A percentile compares a stretch with the other conserved stretches of the same genome.
These are phyloP conservation scores for Neopestalotiopsis sp. DNA, from an alignment of 2,329 filamentous ascomycete genomes.

Conservation along the genomic window DNA sequence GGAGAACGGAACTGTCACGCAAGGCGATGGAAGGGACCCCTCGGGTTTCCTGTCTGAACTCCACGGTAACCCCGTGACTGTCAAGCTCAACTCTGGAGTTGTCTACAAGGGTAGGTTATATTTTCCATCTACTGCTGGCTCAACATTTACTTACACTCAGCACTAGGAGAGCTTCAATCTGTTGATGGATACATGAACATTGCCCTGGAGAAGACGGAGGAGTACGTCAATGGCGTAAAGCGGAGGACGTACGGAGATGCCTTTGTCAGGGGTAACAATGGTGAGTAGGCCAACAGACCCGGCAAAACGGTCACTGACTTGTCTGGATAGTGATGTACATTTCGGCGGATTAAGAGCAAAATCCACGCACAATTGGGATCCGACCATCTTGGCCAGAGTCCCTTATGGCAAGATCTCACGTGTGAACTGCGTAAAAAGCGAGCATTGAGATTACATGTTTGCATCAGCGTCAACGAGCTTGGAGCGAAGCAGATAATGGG, in stretches of 20 bases:
- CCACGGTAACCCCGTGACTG: slow-evolving; percentile 90
- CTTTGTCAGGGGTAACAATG: slow-evolving; percentile 95
- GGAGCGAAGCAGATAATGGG: not conserved
- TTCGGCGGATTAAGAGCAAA: slow-evolving; percentile 61
- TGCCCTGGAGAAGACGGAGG: slow-evolving; percentile 92
- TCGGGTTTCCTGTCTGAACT: slow-evolving; percentile 94
- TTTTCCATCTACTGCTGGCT: not conserved
- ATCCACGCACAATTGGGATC: not conserved
- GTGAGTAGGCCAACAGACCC: slow-evolving; percentile 50
- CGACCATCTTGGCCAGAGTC: not conserved
- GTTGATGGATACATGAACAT: slow-evolving; percentile 99
- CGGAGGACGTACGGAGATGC: slow-evolving; percentile 89
- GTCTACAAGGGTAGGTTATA: slow-evolving; percentile 83
- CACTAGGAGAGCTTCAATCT: slow-evolving; percentile 86
- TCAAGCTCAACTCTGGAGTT: slow-evolving; percentile 98
- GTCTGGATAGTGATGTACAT: slow-evolving; percentile 69
- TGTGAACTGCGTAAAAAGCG: not conserved
- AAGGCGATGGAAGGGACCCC: slow-evolving; percentile 84
- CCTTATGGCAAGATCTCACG: not conserved
- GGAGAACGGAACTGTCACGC: slow-evolving; percentile 72
- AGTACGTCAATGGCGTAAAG: slow-evolving; percentile 86
- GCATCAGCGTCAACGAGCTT: not conserved
- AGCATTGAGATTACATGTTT: not conserved
- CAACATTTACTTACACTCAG: not conserved
- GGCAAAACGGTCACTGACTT: not conserved